Base-by-base conservation (phyloP, 768 basidiomycete species). In the Calocybe cyanea region DNA sequence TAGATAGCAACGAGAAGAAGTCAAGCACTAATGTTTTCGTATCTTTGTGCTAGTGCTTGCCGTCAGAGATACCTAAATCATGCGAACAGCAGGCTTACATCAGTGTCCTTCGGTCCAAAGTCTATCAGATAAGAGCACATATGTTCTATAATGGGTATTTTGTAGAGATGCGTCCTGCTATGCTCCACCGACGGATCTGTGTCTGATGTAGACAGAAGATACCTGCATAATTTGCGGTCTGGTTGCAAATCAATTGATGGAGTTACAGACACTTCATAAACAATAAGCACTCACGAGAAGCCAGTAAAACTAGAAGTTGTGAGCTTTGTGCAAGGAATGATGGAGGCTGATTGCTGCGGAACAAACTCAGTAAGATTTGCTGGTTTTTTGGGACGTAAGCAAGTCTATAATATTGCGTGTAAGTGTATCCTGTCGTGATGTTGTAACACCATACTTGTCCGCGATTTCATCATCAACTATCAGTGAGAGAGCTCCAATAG, bases 401-500 rank as follows among this genome's bases (percentile, higher is more conserved):
- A 30, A 52, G 48, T 32, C 54, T 60, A 33, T 28, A 20, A 45
- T 18, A 38, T 23, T 20, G 39, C 17, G 17, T 18, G 37, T 37
- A 32, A 33, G 28, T 43, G 35, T 24, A 21, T n/a, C n/a, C n/a
- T n/a, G n/a, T n/a, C n/a, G n/a, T n/a, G n/a, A n/a, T n/a, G n/a
- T 34, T 23, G 10, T 40, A 15, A 28, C 41, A n/a, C 52, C 64
- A 9, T 51, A 73, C 76, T 57, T 64, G 13, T 68, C 55, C 20
- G 71, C 66, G 6, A 66, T 52, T 10, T 77, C 73, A 11, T 73
- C 70, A 1, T 73, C 62, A 21, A 67, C 57, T 45, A 68, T 68
- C 68, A 74, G 78, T 44, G 72, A 73, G 23, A 87, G 51, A 0
- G 71, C 66, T 56, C 86, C 81, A 11, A 85, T 61, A 11, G 87